Conservation (phyloP, 495 filamentous ascomycete species). For the Penicillium salamii region DNA sequence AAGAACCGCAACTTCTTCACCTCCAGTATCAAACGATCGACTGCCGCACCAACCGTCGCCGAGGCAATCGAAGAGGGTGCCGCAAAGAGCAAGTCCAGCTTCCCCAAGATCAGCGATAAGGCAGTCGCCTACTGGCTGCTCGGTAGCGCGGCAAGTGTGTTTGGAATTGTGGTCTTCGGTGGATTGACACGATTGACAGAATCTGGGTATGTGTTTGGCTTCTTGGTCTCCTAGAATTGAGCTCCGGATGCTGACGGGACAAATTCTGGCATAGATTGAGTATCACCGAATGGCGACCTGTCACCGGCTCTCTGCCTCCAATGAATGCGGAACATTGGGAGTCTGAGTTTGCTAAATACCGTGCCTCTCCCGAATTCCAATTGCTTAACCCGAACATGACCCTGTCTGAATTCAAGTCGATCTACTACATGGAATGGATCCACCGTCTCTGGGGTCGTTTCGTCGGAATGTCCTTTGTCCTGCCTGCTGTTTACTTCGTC, state of each 20-base stretch:
- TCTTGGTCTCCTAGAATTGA: not conserved
- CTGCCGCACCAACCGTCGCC: slow-evolving; percentile 21
- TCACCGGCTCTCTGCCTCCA: slow-evolving; percentile 90
- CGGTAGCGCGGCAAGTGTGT: slow-evolving; percentile 85
- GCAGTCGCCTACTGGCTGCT: slow-evolving; percentile 88
- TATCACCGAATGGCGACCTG: slow-evolving; percentile 98
- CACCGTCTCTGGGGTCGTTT: slow-evolving; percentile 95
- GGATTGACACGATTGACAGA: slow-evolving; percentile 92
- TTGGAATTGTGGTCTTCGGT: slow-evolving; percentile 94
- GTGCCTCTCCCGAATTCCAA: slow-evolving; percentile 84
- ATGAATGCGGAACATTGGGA: slow-evolving; percentile 76
- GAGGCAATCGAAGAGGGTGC: slow-evolving; percentile 21
- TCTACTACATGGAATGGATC: slow-evolving; percentile 99
- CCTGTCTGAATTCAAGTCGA: slow-evolving; percentile 90
- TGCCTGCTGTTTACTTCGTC: slow-evolving; percentile 87
- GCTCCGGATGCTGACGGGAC: slow-evolving; percentile 15
- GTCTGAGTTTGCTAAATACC: slow-evolving; percentile 87
- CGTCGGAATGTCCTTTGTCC: slow-evolving; percentile 82
- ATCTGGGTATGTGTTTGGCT: slow-evolving; percentile 66
- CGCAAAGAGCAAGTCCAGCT: slow-evolving; percentile 45
- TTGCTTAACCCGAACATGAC: slow-evolving; percentile 89
- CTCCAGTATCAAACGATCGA: slow-evolving; percentile 21
- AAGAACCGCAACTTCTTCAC: slow-evolving; percentile 35
- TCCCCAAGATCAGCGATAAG: slow-evolving; percentile 71
- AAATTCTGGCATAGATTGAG: slow-evolving; percentile 62